Percentiles rank a stretch among this genome's conserved stretches.
Evolutionary conservation across 305 asterid genomes (phyloP).

Genomic region (Fraxinus sp.): DNA sequence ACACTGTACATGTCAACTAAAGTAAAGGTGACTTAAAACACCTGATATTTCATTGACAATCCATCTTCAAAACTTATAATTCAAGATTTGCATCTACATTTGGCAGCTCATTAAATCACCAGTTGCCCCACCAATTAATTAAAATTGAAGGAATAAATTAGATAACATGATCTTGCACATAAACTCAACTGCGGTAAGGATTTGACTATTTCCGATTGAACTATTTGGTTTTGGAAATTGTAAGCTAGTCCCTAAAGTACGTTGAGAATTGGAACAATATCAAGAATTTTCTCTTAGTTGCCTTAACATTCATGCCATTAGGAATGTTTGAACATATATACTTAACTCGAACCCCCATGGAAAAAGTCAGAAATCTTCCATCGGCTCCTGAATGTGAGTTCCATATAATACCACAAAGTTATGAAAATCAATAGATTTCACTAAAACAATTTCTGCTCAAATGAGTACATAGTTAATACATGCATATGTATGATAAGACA

Average conservation of each 20-base stretch:
- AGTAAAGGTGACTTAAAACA: background rate
- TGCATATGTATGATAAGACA: background rate
- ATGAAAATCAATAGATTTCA: background rate
- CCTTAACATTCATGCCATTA: background rate
- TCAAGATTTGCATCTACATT: background rate
- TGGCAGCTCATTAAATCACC: background rate
- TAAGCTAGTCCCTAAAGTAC: background rate
- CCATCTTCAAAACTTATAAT: background rate
- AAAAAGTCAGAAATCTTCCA: background rate
- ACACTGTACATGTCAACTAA: background rate
- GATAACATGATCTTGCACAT: background rate
- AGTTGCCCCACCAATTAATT: background rate
- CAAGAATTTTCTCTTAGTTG: background rate
- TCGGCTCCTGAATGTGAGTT: background rate
- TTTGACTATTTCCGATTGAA: background rate
- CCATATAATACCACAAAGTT: background rate
- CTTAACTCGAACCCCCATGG: background rate
- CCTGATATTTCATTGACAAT: background rate
- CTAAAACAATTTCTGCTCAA: background rate
- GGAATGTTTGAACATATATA: background rate
- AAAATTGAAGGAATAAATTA: background rate
- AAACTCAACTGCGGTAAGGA: background rate
- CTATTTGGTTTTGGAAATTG: background rate
- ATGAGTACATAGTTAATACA: background rate
- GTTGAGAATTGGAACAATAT: background rate